Evolutionary conservation across 139 green algal species (phyloP).

Genomic region (Pleodorina starrii): DNA sequence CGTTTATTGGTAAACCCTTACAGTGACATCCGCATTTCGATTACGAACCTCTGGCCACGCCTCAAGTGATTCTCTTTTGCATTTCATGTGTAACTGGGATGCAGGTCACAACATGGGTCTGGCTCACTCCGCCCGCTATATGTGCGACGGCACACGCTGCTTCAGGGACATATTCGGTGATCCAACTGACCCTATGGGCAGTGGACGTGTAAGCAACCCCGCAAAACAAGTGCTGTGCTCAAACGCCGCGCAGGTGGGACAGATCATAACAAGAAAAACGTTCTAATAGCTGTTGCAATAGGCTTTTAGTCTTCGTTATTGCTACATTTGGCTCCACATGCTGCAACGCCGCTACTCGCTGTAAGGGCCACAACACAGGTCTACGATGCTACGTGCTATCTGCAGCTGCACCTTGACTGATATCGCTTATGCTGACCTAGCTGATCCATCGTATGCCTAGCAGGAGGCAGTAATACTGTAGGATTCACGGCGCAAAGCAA

Average conservation of each 20-base stretch:
- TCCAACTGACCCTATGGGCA: background rate
- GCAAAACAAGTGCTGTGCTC: too few relatives aligned
- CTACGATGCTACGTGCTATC: too few relatives aligned
- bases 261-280: too few relatives aligned
- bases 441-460: background rate
- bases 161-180: background rate
- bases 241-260: too few relatives aligned
- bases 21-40: background rate
- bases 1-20: background rate
- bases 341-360: too few relatives aligned
- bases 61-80: background rate
- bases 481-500: background rate
- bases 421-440: too few relatives aligned
- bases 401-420: too few relatives aligned
- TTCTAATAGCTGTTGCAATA: too few relatives aligned
- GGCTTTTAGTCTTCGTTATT: too few relatives aligned
- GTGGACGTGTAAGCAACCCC: too few relatives aligned
- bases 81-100: background rate
- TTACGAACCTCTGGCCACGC: background rate
- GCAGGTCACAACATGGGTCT: slow-evolving; percentile 1
- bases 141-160: background rate
- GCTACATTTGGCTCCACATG: too few relatives aligned
- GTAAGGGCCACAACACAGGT: too few relatives aligned
- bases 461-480: background rate
- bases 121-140: background rate